phyloP scores from a whole-genome alignment of 2,329 filamentous ascomycete species.

The Ophiostoma populinum region DNA sequence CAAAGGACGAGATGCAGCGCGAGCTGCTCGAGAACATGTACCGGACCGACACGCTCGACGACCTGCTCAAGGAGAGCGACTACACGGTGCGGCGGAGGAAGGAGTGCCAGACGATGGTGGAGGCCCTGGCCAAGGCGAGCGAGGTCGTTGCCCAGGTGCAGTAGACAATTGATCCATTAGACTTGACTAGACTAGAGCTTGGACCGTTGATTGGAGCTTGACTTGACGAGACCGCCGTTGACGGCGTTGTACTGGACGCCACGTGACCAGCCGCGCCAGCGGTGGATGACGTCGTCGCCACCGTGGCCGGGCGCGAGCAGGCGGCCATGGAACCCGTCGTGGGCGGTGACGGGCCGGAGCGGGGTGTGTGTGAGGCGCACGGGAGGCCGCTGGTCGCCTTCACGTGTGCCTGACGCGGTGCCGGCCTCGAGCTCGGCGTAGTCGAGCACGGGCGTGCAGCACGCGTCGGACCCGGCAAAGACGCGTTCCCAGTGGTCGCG shows the following conservation, averaged over 20 bases:
- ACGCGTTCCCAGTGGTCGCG: slow-evolving; percentile 66
- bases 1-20: slow-evolving; percentile 96
- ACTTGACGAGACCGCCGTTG: slow-evolving; percentile 42
- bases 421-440: slow-evolving; percentile 52
- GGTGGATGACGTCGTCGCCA: slow-evolving; percentile 48
- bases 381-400: slow-evolving; percentile 53
- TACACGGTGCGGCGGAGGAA: slow-evolving; percentile 90
- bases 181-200: too few relatives aligned
- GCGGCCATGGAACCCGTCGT: slow-evolving; percentile 50
- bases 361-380: slow-evolving; percentile 57
- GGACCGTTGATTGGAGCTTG: too few relatives aligned
- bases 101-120: slow-evolving; percentile 98
- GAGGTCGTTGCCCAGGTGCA: slow-evolving; percentile 84
- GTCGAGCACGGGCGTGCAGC: slow-evolving; percentile 72
- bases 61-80: slow-evolving; percentile 92
- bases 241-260: slow-evolving; percentile 54
- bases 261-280: slow-evolving; percentile 64
- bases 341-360: slow-evolving; percentile 35
- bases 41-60: slow-evolving; percentile 73
- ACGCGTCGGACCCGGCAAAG: slow-evolving; percentile 85
- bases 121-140: slow-evolving; percentile 72
- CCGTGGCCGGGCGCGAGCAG: slow-evolving; percentile 46
- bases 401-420: slow-evolving; percentile 19
- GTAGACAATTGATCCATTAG: slow-evolving; percentile 24
- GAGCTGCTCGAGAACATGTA: slow-evolving; percentile 98